These are phyloP conservation scores for Cyclospora cayetanensis DNA, from an alignment of 169 alveolate species.

Conservation along the genomic window DNA sequence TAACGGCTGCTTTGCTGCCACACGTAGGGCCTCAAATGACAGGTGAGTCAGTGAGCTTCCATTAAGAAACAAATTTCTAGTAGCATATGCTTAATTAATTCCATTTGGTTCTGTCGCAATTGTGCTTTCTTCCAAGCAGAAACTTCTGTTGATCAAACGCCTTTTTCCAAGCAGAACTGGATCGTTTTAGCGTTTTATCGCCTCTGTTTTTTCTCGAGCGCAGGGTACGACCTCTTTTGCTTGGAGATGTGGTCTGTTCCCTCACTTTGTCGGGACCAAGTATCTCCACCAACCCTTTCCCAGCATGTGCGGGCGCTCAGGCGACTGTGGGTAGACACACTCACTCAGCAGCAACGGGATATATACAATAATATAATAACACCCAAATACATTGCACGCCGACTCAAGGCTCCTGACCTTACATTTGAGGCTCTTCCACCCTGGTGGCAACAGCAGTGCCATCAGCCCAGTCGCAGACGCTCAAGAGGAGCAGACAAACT, in stretches of 20 bases:
- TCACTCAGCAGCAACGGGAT: slow-evolving; percentile 68
- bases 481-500: slow-evolving; percentile 34
- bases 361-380: slow-evolving; percentile 60
- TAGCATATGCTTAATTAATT: too few relatives aligned
- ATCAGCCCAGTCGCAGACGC: slow-evolving; percentile 52
- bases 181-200: neutral
- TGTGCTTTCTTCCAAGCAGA: too few relatives aligned
- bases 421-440: slow-evolving; percentile 66
- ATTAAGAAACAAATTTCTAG: too few relatives aligned
- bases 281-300: slow-evolving; percentile 53
- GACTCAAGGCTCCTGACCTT: slow-evolving; percentile 52
- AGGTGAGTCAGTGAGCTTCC: neutral
- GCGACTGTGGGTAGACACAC: slow-evolving; percentile 64
- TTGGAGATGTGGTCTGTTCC: slow-evolving; percentile 72
- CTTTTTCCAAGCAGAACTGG: too few relatives aligned
- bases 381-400: slow-evolving; percentile 62
- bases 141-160: too few relatives aligned
- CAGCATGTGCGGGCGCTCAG: slow-evolving; percentile 25
- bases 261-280: slow-evolving; percentile 71
- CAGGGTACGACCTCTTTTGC: slow-evolving; percentile 65
- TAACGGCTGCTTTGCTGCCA: slow-evolving; percentile 10
- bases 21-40: slow-evolving; percentile 64
- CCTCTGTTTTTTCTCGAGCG: neutral
- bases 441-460: slow-evolving; percentile 62
- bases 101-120: too few relatives aligned